Base-by-base conservation (phyloP, 805 yeast genomes). In the Kodamaea jinghongensis region DNA sequence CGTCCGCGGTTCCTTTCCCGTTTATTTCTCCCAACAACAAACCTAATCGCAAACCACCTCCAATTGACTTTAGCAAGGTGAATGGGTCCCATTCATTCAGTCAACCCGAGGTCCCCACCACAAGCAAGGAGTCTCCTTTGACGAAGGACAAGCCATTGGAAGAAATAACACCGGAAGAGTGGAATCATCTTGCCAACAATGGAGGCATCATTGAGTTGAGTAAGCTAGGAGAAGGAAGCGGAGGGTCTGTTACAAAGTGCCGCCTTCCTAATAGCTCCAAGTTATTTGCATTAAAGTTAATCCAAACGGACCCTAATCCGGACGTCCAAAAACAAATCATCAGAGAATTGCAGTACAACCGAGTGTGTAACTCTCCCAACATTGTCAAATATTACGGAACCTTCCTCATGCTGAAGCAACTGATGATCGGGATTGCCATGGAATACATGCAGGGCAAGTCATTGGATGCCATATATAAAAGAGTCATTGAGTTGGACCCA, bases 371-470 rank as follows among this genome's bases (percentile, higher is more conserved):
- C 51, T 83, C 91, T 28, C 87, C 88, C 3, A 83, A 79, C 56
- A 93, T 93, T 45, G 98, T 91, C 17, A 77, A 81, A 58, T 93
- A 93, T 60, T 91, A 87, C 59, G 99, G 99, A 6, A 89, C 96
- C 47, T 93, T 86, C 55, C 70, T 86, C 48, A 81, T 85, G 51
- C 86, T 83, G 52, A 75, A 76, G 42, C 79, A 76, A 45, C 85
- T 89, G 20, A 79, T 89, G 54, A 89, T 93, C 29, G 89, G 86
- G 50, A 93, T 93, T 20, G 88, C 96, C 34, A 93, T 93, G 98
- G 99, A 93, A 61, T 93, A 79, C 60, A 93, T 95, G 89, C 96
- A 89, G 17, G 98, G 97, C 1, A 77, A 79, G 31, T 87, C 96
- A 3, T 64, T 93, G 44, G 97, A 93, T 55, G 88, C 96, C 1